Conservation (phyloP, 768 basidiomycete species). For the Boletellus ananiceps region DNA sequence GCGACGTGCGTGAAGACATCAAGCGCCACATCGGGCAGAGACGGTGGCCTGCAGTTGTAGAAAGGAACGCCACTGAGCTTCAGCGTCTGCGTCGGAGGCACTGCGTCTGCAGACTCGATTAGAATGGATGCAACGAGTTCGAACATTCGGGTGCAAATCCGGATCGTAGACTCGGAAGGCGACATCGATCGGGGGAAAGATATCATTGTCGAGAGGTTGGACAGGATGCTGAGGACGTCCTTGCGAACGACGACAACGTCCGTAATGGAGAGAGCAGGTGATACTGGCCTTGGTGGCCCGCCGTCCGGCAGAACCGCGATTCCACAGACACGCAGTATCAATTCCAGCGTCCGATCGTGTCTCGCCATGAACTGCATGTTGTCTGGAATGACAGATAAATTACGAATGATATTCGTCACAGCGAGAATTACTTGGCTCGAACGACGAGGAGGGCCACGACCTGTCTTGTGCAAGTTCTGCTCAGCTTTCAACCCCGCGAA, state of each 20-base stretch:
- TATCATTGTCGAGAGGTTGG: slow-evolving; percentile 53
- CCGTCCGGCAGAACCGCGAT: slow-evolving; percentile 36
- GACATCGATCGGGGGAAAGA: slow-evolving; percentile 41
- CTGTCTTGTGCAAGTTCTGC: slow-evolving; percentile 48
- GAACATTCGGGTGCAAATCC: slow-evolving; percentile 55
- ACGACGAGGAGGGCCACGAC: slow-evolving; percentile 57
- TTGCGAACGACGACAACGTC: slow-evolving; percentile 73
- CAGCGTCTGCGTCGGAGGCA: slow-evolving; percentile 58
- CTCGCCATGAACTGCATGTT: slow-evolving; percentile 64
- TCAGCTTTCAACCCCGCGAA: slow-evolving; percentile 51
- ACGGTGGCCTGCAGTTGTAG: slow-evolving; percentile 48
- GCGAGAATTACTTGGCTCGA: slow-evolving; percentile 60
- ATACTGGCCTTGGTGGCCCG: slow-evolving; percentile 38
- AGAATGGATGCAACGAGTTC: slow-evolving; percentile 72
- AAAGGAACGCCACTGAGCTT: slow-evolving; percentile 46
- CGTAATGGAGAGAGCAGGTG: slow-evolving; percentile 58
- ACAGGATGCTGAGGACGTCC: slow-evolving; percentile 68
- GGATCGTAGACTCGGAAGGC: slow-evolving; percentile 38
- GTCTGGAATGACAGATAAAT: slow-evolving; percentile 71
- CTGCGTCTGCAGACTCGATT: slow-evolving; percentile 60
- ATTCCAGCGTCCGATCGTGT: slow-evolving; percentile 58
- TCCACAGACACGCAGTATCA: slow-evolving; percentile 66
- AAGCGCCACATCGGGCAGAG: slow-evolving; percentile 69
- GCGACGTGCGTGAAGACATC: slow-evolving; percentile 80
- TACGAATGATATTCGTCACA: slow-evolving; percentile 78